These are phyloP conservation scores for Plasmodium yoelii DNA, from an alignment of 169 alveolate genomes.

Conservation along the genomic window DNA sequence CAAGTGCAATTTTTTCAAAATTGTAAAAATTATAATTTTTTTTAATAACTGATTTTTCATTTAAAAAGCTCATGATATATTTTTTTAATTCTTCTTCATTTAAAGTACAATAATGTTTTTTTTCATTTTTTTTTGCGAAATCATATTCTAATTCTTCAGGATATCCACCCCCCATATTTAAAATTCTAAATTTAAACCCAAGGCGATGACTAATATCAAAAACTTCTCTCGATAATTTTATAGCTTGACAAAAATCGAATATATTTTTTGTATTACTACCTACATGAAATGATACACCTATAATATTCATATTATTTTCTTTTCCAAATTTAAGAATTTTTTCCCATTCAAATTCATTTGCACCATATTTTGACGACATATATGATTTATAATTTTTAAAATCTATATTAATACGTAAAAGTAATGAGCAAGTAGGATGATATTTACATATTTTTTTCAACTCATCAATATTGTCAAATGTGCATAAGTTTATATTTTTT, in stretches of 20 bases:
- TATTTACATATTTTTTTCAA: slow-evolving; percentile 43
- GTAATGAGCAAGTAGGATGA: slow-evolving; percentile 65
- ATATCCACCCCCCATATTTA: slow-evolving; percentile 75
- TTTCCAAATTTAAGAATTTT: slow-evolving; percentile 30
- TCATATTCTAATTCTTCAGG: slow-evolving; percentile 75
- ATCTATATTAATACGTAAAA: slow-evolving; percentile 72
- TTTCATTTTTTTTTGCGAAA: slow-evolving; percentile 33
- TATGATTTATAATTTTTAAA: slow-evolving; percentile 67
- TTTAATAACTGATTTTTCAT: slow-evolving; percentile 38
- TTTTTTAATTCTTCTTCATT: slow-evolving; percentile 33
- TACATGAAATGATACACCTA: slow-evolving; percentile 73
- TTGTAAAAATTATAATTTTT: slow-evolving; percentile 30
- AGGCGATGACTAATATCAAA: slow-evolving; percentile 5
- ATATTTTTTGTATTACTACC: slow-evolving; percentile 72
- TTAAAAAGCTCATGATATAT: slow-evolving; percentile 23
- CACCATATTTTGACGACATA: slow-evolving; percentile 74
- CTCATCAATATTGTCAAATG: slow-evolving; percentile 72
- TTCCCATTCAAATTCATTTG: slow-evolving; percentile 72
- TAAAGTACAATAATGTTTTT: slow-evolving; percentile 26
- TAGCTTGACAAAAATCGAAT: slow-evolving; percentile 66
- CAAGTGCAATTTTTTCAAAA: slow-evolving; percentile 70
- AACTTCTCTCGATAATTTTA: slow-evolving; percentile 51
- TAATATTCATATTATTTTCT: slow-evolving; percentile 19
- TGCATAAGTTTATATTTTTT: slow-evolving; percentile 57
- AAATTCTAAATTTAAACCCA: slow-evolving; percentile 41